These are phyloP conservation scores for Alternaria gaisen DNA, from an alignment of 2,329 filamentous ascomycete species.

Conservation along the genomic window DNA sequence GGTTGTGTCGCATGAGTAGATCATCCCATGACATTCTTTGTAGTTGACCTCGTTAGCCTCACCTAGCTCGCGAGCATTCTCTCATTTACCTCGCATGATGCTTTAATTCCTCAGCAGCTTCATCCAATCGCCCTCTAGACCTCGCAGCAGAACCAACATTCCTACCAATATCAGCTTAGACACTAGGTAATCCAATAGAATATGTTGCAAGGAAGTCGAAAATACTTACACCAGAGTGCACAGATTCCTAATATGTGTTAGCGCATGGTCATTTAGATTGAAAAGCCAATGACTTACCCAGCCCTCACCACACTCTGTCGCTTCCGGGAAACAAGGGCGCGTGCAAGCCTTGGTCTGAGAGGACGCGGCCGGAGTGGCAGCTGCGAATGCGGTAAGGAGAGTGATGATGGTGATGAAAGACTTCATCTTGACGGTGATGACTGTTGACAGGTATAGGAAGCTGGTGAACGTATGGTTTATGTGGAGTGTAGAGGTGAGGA, in stretches of 20 bases:
- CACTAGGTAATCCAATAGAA: neutral
- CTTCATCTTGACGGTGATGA: neutral
- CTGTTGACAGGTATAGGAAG: neutral
- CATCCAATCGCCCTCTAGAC: neutral
- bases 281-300: neutral
- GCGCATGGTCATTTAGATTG: neutral
- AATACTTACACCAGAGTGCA: slow-evolving; percentile 1
- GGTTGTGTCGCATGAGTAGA: neutral
- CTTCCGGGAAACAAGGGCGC: neutral
- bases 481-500: neutral
- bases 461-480: neutral
- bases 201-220: too few relatives aligned
- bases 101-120: neutral
- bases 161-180: neutral
- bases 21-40: neutral
- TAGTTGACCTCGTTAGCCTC: neutral
- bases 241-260: neutral
- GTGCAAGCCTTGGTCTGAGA: neutral
- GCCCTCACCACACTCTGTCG: neutral
- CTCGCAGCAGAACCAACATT: slow-evolving; percentile 4
- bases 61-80: neutral
- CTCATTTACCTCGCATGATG: neutral
- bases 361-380: neutral
- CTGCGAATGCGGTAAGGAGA: neutral
- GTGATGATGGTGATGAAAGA: neutral